Percentiles rank a stretch among this genome's conserved stretches.
phyloP scores from a whole-genome alignment of 768 basidiomycete genomes.

The Russula virescens region DNA sequence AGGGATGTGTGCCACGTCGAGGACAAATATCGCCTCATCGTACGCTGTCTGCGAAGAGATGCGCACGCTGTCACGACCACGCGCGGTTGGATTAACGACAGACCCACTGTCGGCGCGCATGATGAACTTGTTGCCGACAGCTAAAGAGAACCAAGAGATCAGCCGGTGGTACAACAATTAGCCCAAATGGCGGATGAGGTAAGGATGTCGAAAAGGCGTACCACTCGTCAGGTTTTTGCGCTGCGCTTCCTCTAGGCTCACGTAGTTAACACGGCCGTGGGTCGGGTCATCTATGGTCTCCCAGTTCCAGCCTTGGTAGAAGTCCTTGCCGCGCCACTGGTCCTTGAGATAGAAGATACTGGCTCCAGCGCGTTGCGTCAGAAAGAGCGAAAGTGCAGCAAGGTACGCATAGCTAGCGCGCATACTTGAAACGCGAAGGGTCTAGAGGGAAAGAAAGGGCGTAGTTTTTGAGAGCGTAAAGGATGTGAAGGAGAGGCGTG shows the following conservation, averaged over 20 bases:
- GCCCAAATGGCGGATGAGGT: neutral
- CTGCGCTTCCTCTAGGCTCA: conserved; percentile 40
- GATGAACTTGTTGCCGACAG: conserved; percentile 39
- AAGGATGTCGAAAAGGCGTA: conserved; percentile 24
- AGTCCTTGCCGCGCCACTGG: conserved; percentile 35
- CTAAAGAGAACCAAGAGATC: conserved; percentile 27
- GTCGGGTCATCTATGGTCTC: conserved; percentile 53
- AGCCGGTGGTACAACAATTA: neutral
- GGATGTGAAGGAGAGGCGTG: conserved; percentile 27
- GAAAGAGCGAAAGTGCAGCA: conserved; percentile 7
- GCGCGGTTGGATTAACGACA: conserved; percentile 33
- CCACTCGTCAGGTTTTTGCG: conserved; percentile 43
- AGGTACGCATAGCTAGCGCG: conserved; percentile 30
- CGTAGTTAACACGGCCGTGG: conserved; percentile 58
- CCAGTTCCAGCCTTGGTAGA: conserved; percentile 46
- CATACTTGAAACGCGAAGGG: conserved; percentile 28
- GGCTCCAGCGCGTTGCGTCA: conserved; percentile 6
- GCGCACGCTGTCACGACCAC: conserved; percentile 53
- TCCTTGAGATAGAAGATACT: conserved; percentile 14
- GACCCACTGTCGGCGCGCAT: conserved; percentile 50
- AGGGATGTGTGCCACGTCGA: conserved; percentile 58
- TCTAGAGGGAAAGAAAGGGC: conserved; percentile 23
- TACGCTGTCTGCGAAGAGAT: conserved; percentile 44
- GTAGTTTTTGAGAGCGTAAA: conserved; percentile 21
- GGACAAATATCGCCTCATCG: conserved; percentile 42